Conservation (phyloP, 169 alveolate genomes). For the Cryptosporidium parvum region DNA sequence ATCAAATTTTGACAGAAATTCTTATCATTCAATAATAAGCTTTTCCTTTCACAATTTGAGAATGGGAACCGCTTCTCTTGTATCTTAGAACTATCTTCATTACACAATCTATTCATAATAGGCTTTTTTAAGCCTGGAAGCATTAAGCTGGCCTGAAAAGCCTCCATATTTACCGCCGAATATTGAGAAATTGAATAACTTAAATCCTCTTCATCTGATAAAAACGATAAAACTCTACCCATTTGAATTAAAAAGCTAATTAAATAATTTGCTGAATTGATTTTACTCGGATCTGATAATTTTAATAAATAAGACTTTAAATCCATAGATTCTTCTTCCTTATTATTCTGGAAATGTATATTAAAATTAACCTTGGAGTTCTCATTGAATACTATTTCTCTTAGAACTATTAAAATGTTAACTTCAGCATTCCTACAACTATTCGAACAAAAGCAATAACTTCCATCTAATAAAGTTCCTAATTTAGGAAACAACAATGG, state of each 20-base stretch:
- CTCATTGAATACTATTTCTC: slow-evolving; percentile 21
- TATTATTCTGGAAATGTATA: not conserved
- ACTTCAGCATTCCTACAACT: slow-evolving; percentile 4
- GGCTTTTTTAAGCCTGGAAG: slow-evolving; percentile 34
- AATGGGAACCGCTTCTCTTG: not conserved
- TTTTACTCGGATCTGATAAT: not conserved
- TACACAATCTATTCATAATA: not conserved
- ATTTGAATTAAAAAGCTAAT: slow-evolving; percentile 34
- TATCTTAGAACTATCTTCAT: not conserved
- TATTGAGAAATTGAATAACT: not conserved
- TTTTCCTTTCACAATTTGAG: not conserved
- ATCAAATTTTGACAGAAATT: slow-evolving; percentile 4
- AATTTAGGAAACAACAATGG: slow-evolving; percentile 3
- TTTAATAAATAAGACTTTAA: not conserved
- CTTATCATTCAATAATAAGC: not conserved
- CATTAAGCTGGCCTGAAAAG: slow-evolving; percentile 22
- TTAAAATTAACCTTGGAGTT: not conserved
- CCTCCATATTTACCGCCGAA: slow-evolving; percentile 32
- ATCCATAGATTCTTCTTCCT: not conserved
- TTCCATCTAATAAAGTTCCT: not conserved
- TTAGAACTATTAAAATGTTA: slow-evolving; percentile 7
- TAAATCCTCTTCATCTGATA: not conserved
- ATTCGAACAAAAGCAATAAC: not conserved
- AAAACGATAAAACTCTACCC: slow-evolving; percentile 30
- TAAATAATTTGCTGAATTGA: slow-evolving; percentile 12